Evolutionary conservation across 2,329 filamentous ascomycete genomes (phyloP).

Genomic region (Sclerotinia sclerotiorum): DNA sequence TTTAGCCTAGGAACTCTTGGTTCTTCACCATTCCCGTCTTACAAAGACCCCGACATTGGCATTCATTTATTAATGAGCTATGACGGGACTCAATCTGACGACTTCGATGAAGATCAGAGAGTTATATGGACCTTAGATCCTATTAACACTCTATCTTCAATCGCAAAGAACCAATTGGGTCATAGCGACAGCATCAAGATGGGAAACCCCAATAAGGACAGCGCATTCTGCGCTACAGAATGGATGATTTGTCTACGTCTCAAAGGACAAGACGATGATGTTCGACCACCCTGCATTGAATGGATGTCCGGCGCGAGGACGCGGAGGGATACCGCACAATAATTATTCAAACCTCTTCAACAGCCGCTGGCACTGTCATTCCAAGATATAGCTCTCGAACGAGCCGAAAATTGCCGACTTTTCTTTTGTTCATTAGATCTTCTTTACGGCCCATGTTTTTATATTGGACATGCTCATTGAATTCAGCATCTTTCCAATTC

Average conservation of each 20-base stretch:
- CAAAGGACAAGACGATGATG: background rate
- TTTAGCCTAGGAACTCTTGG: background rate
- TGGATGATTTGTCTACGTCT: background rate
- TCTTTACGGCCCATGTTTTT: background rate
- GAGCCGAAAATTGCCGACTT: background rate
- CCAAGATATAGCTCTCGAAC: background rate
- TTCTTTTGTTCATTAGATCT: background rate
- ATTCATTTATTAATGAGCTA: background rate
- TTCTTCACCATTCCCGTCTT: background rate
- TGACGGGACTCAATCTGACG: background rate
- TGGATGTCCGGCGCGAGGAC: background rate
- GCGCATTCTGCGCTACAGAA: background rate
- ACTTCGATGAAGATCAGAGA: background rate
- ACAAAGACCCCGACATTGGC: background rate
- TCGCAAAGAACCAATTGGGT: background rate
- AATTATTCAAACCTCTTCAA: background rate
- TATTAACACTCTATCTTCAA: too few species aligned
- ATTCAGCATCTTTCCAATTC: background rate
- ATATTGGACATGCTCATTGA: background rate
- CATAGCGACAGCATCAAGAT: background rate
- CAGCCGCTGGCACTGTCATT: background rate
- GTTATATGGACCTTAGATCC: too few species aligned
- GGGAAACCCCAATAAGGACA: background rate
- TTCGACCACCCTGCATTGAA: background rate
- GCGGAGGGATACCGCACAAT: conserved; percentile 8